Conservation (phyloP, 345 rosid species). For the Citrus sinensis region DNA sequence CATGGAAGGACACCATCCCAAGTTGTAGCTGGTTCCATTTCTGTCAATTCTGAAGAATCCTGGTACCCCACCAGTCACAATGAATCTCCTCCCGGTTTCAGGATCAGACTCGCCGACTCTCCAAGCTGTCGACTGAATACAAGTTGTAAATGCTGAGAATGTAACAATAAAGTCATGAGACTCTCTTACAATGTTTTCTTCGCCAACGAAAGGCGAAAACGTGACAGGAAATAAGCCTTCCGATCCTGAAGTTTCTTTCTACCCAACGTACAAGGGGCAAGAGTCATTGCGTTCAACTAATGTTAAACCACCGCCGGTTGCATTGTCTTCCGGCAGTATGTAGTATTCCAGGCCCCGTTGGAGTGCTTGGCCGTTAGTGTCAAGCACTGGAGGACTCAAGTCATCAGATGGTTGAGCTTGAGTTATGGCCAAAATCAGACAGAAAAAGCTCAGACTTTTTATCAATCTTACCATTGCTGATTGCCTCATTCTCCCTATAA, state of each 20-base stretch:
- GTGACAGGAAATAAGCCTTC: conserved; percentile 5
- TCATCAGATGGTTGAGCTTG: conserved; percentile 13
- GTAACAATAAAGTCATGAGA: conserved; percentile 16
- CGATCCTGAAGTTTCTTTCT: background rate
- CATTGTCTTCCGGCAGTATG: conserved; percentile 7
- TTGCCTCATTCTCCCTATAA: background rate
- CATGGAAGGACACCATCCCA: conserved; percentile 20
- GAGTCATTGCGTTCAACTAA: conserved; percentile 6
- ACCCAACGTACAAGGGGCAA: conserved; percentile 23
- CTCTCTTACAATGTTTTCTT: conserved; percentile 22
- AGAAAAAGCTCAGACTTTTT: background rate
- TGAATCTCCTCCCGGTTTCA: conserved; percentile 13
- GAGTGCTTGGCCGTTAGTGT: conserved; percentile 19
- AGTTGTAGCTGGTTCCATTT: conserved; percentile 11
- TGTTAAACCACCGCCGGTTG: conserved; percentile 21
- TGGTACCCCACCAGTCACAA: conserved; percentile 7
- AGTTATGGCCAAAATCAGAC: conserved; percentile 13
- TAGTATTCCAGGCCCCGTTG: conserved; percentile 16
- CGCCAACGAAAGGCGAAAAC: conserved; percentile 10
- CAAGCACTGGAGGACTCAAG: conserved; percentile 17
- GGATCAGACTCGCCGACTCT: conserved; percentile 6
- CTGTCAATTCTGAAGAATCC: conserved; percentile 17
- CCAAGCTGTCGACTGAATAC: conserved; percentile 20
- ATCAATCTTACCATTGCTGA: background rate
- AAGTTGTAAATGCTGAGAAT: conserved; percentile 11